A percentile compares a stretch with the other conserved stretches of the same genome.
Evolutionary conservation across 495 filamentous ascomycete species (phyloP).

Genomic region (Neurospora sp.): DNA sequence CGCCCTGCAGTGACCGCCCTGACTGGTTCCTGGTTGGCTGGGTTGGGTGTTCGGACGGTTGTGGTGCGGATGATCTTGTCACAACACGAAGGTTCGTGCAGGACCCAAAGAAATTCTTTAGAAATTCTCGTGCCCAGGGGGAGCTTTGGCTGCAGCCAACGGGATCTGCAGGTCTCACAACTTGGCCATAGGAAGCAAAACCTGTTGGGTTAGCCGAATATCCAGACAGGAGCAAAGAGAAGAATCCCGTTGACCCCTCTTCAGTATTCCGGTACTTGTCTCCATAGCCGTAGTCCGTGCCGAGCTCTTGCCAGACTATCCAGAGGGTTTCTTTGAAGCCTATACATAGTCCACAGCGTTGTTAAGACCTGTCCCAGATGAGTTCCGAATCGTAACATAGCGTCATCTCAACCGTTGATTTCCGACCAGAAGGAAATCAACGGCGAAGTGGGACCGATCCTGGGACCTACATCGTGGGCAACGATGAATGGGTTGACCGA

Average conservation of each 20-base stretch:
- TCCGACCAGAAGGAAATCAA: background rate
- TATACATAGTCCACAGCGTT: background rate
- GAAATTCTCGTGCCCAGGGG: constrained; percentile 7
- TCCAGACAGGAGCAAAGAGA: background rate
- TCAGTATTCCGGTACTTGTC: background rate
- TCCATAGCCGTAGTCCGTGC: background rate
- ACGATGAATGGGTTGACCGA: background rate
- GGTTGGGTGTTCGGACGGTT: background rate
- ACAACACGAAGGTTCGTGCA: constrained; percentile 8
- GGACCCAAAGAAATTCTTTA: constrained; percentile 3
- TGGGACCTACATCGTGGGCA: background rate
- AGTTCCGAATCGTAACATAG: background rate
- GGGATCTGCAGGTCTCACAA: constrained; percentile 7
- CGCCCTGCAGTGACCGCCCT: background rate
- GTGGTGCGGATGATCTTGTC: constrained; percentile 3
- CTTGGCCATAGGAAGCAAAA: background rate
- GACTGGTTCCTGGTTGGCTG: background rate
- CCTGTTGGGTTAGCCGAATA: background rate
- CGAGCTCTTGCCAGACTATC: background rate
- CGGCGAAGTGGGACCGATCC: background rate
- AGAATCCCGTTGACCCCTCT: background rate
- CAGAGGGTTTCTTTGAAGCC: background rate
- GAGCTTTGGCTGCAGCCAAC: constrained; percentile 4
- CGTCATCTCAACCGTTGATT: background rate
- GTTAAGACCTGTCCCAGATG: background rate